phyloP scores from a whole-genome alignment of 768 basidiomycete genomes.

The Calvatia gigantea region DNA sequence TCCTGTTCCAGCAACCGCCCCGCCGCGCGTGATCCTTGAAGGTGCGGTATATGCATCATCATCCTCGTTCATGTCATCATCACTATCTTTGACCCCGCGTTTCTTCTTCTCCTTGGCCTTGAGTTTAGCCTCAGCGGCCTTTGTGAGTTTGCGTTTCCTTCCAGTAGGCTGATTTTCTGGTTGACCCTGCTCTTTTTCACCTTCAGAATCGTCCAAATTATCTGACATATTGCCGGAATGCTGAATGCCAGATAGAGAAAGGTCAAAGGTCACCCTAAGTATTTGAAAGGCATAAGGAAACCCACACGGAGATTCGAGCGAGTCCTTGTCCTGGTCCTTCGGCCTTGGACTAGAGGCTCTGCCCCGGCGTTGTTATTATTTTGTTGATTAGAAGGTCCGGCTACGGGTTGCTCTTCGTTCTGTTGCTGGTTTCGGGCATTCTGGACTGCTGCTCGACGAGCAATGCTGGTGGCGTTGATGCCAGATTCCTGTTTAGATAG shows the following conservation, averaged over 20 bases:
- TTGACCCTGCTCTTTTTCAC: slow-evolving; percentile 8
- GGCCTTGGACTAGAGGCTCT: slow-evolving; percentile 15
- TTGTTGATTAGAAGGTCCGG: slow-evolving; percentile 38
- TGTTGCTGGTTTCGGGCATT: slow-evolving; percentile 22
- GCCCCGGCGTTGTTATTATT: not conserved
- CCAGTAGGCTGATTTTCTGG: slow-evolving; percentile 25
- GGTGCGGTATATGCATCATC: slow-evolving; percentile 68
- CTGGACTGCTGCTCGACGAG: slow-evolving; percentile 32
- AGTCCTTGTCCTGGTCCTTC: slow-evolving; percentile 14
- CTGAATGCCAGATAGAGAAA: slow-evolving; percentile 15
- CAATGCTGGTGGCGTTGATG: slow-evolving; percentile 45
- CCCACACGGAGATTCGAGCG: slow-evolving; percentile 4
- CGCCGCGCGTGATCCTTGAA: slow-evolving; percentile 45
- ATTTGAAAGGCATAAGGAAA: not conserved
- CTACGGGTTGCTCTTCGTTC: slow-evolving; percentile 33
- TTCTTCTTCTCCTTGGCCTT: slow-evolving; percentile 45
- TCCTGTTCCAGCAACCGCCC: slow-evolving; percentile 22
- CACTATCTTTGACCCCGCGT: slow-evolving; percentile 34
- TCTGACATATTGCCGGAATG: slow-evolving; percentile 64
- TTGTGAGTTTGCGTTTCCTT: slow-evolving; percentile 57
- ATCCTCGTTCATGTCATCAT: slow-evolving; percentile 51
- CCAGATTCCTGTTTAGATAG: slow-evolving; percentile 34
- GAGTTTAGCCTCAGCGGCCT: slow-evolving; percentile 39
- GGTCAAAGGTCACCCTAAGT: not conserved
- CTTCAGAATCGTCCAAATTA: slow-evolving; percentile 54